These are phyloP conservation scores for Fraxinus dipetala DNA, from an alignment of 305 asterid genomes.

Conservation along the genomic window DNA sequence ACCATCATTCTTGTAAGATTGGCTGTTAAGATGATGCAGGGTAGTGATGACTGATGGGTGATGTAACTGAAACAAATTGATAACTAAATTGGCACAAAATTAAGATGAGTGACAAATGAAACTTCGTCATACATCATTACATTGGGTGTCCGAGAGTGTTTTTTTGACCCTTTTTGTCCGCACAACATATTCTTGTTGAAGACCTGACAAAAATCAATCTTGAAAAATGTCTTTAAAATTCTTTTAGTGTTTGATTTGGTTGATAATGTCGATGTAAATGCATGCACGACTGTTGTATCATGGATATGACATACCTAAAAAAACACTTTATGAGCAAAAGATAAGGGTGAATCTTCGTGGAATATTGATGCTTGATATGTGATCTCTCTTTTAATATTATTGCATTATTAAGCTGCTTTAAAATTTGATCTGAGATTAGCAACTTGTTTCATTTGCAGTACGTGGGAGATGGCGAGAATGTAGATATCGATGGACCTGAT, in stretches of 20 bases:
- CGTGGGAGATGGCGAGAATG: conserved; percentile 46
- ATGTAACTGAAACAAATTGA: background rate
- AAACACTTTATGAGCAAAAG: background rate
- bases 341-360: background rate
- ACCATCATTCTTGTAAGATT: background rate
- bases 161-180: background rate
- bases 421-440: conserved; percentile 16
- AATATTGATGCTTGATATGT: background rate
- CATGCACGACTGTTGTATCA: background rate
- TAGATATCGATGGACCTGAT: conserved; percentile 50
- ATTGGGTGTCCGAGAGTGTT: background rate
- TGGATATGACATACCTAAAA: background rate
- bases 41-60: background rate
- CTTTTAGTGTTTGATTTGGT: background rate
- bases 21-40: background rate
- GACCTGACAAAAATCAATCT: background rate
- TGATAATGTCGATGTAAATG: background rate
- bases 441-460: conserved; percentile 51
- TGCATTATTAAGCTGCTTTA: conserved; percentile 1
- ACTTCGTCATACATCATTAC: background rate
- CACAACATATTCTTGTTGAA: background rate
- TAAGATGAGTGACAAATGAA: background rate
- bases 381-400: background rate
- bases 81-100: background rate
- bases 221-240: background rate